These are phyloP conservation scores for Chlorella sp. DNA, from an alignment of 139 green algal genomes.

Conservation along the genomic window DNA sequence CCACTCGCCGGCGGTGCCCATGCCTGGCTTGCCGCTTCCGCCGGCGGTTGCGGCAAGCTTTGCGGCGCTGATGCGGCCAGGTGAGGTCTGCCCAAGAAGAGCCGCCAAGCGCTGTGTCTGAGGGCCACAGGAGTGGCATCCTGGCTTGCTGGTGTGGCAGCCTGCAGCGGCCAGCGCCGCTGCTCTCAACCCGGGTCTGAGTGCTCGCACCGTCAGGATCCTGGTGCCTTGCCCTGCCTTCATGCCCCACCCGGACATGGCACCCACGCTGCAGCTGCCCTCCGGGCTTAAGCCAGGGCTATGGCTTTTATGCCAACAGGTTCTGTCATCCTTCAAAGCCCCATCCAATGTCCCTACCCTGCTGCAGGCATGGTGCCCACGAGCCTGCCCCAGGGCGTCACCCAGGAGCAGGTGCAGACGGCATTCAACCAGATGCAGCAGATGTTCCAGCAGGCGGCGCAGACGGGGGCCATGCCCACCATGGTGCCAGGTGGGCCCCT, in stretches of 20 bases:
- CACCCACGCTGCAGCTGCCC: neutral
- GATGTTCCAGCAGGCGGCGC: constrained; percentile 4
- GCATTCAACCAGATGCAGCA: neutral
- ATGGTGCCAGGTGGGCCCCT: neutral
- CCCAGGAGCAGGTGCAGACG: neutral
- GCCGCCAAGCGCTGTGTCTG: too few relatives aligned
- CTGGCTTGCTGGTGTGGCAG: neutral
- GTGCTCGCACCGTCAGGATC: neutral
- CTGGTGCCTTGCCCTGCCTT: neutral
- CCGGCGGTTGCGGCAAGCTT: constrained; percentile 5
- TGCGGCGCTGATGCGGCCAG: constrained; percentile 6
- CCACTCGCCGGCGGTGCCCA: neutral
- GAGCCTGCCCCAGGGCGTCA: neutral
- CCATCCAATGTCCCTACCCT: neutral
- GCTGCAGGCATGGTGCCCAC: neutral
- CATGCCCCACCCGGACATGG: too few relatives aligned
- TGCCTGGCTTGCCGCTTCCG: neutral
- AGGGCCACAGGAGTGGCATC: neutral
- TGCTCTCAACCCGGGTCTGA: neutral
- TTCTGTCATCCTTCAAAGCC: neutral
- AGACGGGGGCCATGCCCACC: neutral
- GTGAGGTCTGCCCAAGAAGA: neutral
- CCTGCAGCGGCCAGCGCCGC: neutral
- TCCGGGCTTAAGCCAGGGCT: neutral
- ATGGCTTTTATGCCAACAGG: neutral